Conservation (phyloP, 805 yeast genomes). For the Myxozyma kluyveri region DNA sequence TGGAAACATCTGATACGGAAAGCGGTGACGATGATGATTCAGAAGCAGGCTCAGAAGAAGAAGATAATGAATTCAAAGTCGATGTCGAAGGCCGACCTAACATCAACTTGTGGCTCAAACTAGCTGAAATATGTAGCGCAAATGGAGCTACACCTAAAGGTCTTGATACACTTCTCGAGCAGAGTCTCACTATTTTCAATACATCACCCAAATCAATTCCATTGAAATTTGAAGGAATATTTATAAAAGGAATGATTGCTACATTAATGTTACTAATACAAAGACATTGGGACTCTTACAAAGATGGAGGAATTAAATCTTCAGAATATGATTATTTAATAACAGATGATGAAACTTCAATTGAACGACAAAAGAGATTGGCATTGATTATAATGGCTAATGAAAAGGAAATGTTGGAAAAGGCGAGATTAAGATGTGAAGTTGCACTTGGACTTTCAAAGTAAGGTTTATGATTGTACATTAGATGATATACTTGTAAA, state of each 20-base stretch:
- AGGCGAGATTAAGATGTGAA: slow-evolving; percentile 13
- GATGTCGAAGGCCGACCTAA: slow-evolving; percentile 6
- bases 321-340: slow-evolving; percentile 15
- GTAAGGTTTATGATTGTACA: too few species aligned
- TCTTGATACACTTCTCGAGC: neutral
- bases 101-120: slow-evolving; percentile 6
- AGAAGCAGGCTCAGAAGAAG: too few species aligned
- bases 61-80: slow-evolving; percentile 8
- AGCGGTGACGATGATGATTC: slow-evolving; percentile 1
- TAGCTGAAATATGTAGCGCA: neutral
- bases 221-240: neutral
- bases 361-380: slow-evolving; percentile 1
- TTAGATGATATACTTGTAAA: too few species aligned
- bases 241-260: neutral
- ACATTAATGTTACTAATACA: slow-evolving; percentile 2
- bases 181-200: neutral
- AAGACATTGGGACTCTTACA: slow-evolving; percentile 10
- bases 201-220: neutral
- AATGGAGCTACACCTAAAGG: neutral
- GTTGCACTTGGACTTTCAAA: too few species aligned
- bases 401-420: slow-evolving; percentile 24
- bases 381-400: slow-evolving; percentile 16
- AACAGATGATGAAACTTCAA: neutral
- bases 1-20: neutral
- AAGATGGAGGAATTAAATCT: slow-evolving; percentile 13